Conservation (phyloP, 257 asterid species). For the Schizonepeta tenuifolia region DNA sequence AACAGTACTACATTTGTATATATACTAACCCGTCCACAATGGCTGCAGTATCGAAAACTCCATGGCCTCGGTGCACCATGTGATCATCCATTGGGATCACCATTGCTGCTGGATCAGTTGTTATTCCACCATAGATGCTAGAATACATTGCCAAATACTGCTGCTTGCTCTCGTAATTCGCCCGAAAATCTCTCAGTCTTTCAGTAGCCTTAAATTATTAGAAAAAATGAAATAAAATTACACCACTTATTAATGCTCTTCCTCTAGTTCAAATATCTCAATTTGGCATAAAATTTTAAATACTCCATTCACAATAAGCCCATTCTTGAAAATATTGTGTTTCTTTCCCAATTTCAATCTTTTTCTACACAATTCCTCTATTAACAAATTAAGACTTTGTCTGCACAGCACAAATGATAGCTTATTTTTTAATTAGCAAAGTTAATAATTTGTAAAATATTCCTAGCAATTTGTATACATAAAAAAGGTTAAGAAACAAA, state of each 20-base stretch:
- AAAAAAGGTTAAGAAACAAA: constrained; percentile 37
- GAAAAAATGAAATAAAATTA: neutral
- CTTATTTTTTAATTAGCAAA: neutral
- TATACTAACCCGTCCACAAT: constrained; percentile 75
- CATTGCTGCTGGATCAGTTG: constrained; percentile 87
- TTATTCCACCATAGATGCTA: constrained; percentile 83
- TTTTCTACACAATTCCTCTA: neutral
- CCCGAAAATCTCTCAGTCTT: constrained; percentile 54
- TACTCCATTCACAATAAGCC: constrained; percentile 2
- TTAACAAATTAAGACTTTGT: neutral
- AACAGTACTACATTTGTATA: neutral
- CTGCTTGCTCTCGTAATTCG: constrained; percentile 59
- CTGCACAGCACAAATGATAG: neutral
- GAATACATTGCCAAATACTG: constrained; percentile 88
- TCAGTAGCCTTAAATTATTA: constrained; percentile 61
- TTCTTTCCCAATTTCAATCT: neutral
- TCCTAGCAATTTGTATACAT: neutral
- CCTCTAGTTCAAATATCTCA: neutral
- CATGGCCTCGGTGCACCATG: constrained; percentile 97
- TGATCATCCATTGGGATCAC: constrained; percentile 95
- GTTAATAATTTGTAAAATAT: neutral
- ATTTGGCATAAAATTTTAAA: neutral
- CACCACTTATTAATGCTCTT: neutral
- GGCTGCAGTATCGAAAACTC: constrained; percentile 92
- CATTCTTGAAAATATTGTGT: neutral